Conservation (phyloP, 2,329 filamentous ascomycete species). For the Clarireedia hainanense region DNA sequence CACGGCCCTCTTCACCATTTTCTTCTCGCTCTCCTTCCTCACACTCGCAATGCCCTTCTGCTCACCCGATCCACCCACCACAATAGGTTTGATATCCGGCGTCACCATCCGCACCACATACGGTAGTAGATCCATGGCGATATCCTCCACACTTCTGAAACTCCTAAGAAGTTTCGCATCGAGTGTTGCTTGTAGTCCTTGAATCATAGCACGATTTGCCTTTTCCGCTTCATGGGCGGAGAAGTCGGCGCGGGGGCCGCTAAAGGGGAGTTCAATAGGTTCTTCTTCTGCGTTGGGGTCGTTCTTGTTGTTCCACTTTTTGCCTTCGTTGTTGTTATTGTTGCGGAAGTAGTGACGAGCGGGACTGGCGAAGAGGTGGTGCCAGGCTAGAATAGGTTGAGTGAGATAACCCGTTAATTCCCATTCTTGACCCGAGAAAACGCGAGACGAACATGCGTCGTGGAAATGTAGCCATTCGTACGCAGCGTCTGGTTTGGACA, state of each 20-base stretch:
- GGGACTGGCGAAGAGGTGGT: slow-evolving; percentile 78
- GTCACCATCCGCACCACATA: slow-evolving; percentile 78
- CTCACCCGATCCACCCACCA: slow-evolving; percentile 64
- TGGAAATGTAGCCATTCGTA: slow-evolving; percentile 97
- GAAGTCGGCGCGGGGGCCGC: slow-evolving; percentile 75
- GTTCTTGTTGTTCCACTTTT: slow-evolving; percentile 32
- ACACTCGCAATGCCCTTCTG: slow-evolving; percentile 70
- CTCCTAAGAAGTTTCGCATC: slow-evolving; percentile 63
- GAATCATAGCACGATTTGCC: slow-evolving; percentile 66
- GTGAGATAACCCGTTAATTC: slow-evolving; percentile 82
- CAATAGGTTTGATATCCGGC: slow-evolving; percentile 84
- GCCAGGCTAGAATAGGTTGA: slow-evolving; percentile 81
- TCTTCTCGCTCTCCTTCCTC: slow-evolving; percentile 75
- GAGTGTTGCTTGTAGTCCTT: slow-evolving; percentile 66
- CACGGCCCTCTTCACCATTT: slow-evolving; percentile 71
- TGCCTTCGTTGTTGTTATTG: slow-evolving; percentile 31
- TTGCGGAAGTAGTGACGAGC: slow-evolving; percentile 35
- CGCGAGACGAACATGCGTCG: slow-evolving; percentile 68
- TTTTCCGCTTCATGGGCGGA: slow-evolving; percentile 74
- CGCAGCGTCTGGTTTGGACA: slow-evolving; percentile 71
- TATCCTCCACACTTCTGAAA: slow-evolving; percentile 70
- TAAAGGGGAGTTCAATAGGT: slow-evolving; percentile 56
- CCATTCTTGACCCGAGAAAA: slow-evolving; percentile 86
- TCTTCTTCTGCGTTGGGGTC: slow-evolving; percentile 16
- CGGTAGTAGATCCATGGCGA: slow-evolving; percentile 77